Evolutionary conservation across 1,284 basidiomycete species (phyloP).

Genomic region (Trichosporon faecale): DNA sequence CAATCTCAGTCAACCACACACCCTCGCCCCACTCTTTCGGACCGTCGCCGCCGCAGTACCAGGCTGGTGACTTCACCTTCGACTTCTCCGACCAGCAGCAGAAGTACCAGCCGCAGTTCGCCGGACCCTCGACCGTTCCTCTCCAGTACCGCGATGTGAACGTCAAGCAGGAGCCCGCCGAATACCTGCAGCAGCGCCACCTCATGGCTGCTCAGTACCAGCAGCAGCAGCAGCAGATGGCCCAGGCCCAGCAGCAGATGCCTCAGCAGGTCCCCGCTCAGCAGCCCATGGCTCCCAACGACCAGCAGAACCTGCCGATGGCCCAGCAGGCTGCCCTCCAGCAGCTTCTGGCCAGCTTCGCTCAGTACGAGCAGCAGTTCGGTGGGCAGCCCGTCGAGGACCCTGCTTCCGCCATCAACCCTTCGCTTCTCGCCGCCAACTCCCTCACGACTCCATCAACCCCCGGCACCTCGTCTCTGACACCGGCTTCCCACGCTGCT

Average conservation of each 20-base stretch:
- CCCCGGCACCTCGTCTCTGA: conserved; percentile 11
- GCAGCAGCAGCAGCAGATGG: conserved; percentile 15
- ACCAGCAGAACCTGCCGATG: conserved; percentile 26
- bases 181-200: conserved; percentile 17
- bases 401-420: conserved; percentile 27
- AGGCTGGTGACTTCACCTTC: conserved; percentile 32
- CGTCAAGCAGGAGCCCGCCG: conserved; percentile 45
- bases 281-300: neutral
- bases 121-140: conserved; percentile 8
- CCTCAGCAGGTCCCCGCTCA: conserved; percentile 9
- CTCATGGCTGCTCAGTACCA: conserved; percentile 9
- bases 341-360: conserved; percentile 40
- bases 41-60: conserved; percentile 27
- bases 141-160: conserved; percentile 15
- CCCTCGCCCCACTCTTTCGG: conserved; percentile 36
- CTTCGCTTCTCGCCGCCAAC: conserved; percentile 28
- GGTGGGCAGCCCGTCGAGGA: conserved; percentile 25
- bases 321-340: conserved; percentile 45
- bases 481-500: conserved; percentile 6
- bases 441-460: conserved; percentile 3
- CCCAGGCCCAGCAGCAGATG: neutral
- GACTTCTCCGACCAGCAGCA: conserved; percentile 34
- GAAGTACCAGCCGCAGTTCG: conserved; percentile 7
- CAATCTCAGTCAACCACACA: conserved; percentile 45
- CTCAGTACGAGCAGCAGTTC: conserved; percentile 39